Conservation (phyloP, 139 green algal genomes). For the Chlamydomonas sp. region DNA sequence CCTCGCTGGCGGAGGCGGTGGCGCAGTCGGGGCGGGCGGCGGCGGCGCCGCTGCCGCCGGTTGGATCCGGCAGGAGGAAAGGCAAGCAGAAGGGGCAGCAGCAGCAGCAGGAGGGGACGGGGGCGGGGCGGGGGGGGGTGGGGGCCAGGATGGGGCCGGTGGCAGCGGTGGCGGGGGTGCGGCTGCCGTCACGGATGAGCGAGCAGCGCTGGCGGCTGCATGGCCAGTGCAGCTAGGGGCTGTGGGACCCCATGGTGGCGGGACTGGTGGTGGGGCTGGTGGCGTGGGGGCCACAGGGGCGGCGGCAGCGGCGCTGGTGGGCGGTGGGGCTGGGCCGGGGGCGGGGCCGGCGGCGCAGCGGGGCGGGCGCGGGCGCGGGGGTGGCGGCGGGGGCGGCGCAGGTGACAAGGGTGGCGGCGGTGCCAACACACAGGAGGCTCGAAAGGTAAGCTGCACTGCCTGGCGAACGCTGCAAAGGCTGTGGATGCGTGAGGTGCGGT, state of each 20-base stretch:
- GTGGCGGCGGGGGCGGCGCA: not conserved
- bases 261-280: not conserved
- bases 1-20: slow-evolving; percentile 21
- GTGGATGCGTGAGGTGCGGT: not conserved
- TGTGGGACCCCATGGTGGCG: too few relatives aligned
- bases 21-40: slow-evolving; percentile 6
- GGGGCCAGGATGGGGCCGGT: too few relatives aligned
- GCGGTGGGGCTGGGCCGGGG: not conserved
- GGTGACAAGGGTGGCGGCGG: not conserved
- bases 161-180: not conserved
- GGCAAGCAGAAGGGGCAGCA: not conserved
- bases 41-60: not conserved
- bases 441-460: not conserved
- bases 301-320: not conserved
- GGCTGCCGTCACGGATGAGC: not conserved
- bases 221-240: not conserved
- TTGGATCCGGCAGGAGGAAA: not conserved
- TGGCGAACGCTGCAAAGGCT: not conserved
- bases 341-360: not conserved
- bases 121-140: not conserved
- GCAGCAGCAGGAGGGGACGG: not conserved
- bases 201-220: not conserved
- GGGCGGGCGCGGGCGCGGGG: not conserved
- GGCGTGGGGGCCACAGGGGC: not conserved
- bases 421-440: not conserved